Evolutionary conservation across 2,329 filamentous ascomycete species (phyloP), one percentile per base, ranked within the genome.

Genomic region (Alternaria atra): DNA sequence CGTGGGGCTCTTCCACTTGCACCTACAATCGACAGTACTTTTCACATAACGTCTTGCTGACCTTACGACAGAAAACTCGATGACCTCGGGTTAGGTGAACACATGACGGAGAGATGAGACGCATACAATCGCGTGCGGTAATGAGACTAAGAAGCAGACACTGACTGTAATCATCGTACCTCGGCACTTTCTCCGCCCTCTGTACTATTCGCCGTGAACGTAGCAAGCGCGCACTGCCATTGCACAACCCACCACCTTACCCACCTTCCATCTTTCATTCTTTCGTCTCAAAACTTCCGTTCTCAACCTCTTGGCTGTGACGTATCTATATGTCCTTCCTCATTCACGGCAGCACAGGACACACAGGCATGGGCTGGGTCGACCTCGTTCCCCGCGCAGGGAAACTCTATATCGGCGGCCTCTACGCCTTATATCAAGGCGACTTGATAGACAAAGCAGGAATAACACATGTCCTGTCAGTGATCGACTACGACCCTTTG

Each of bases 341-440:
- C 53, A 61, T 76, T 29, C 69, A 75, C 72, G 73, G 73, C 62
- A 71, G 69, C 58, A 65, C 70, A 40, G 60, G 63, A 40, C 66
- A 72, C 61, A 73, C 71, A 50, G 67, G 66, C 30, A 77, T 80
- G 74, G 78, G 77, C 57, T 78, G 75, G 73, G 71, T 81, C 25
- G 79, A 81, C 52, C 67, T 64, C 17, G 69, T 81, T 6, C 79
- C 79, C 0, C 68, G 73, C 6, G 68, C 72, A 4, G 68, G 71
- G 4, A 72, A 72, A 17, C 70, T 81, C 30, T 79, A 78, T 72
- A 81, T 81, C 50, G 80, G 80, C 58, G 80, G 80, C 30, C 69
- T 82, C 3, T 77, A 80, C 58, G 80, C 79, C 1, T 66, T 82
- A 2, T 80, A 81, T 63, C 76, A 80, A 60, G 75, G 74, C 3